Base-by-base conservation (phyloP, 2,329 filamentous ascomycete species). In the Diaporthe longicolla region DNA sequence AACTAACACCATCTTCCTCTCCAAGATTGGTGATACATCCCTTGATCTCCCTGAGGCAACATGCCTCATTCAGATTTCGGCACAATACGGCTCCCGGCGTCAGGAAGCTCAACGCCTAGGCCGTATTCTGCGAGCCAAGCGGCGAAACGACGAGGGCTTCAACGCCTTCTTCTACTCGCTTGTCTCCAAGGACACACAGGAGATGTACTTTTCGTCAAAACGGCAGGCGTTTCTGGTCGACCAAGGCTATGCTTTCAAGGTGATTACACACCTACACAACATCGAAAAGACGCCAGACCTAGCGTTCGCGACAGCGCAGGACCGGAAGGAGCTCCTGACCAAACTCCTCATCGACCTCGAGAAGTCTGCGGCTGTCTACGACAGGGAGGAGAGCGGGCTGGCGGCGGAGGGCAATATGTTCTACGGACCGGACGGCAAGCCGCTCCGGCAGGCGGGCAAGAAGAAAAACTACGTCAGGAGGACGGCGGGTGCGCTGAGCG, bases 131-230 rank as follows among this genome's bases (percentile, higher is more conserved):
- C 91, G 97, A 84, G 97, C 97, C 19, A 99, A 99, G 85, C 91
- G 97, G 24, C 90, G 97, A 81, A 98, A 98, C 79, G 97, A 99
- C 78, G 97, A 98, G 82, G 97, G 97, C 10, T 99, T 99, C 84
- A 99, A 99, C 81, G 97, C 97, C 0, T 99, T 98, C 83, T 99
- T 99, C 86, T 99, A 99, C 85, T 97, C 95, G 0, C 89, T 99
- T 0, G 97, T 99, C 4, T 97, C 94, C 8, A 98, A 98, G 82
- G 97, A 99, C 81, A 99, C 97, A 0, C 93, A 95, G 76, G 97
- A 99, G 82, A 98, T 99, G 96, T 97, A 92, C 81, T 99, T 98
- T 83, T 98, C 96, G 0, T 95, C 95, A 5, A 98, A 98, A 83
- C 91, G 97, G 13, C 97, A 99, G 83, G 96, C 97, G 0, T 99